Evolutionary conservation across 768 basidiomycete species (phyloP).

Genomic region (Podaxis pistillaris): DNA sequence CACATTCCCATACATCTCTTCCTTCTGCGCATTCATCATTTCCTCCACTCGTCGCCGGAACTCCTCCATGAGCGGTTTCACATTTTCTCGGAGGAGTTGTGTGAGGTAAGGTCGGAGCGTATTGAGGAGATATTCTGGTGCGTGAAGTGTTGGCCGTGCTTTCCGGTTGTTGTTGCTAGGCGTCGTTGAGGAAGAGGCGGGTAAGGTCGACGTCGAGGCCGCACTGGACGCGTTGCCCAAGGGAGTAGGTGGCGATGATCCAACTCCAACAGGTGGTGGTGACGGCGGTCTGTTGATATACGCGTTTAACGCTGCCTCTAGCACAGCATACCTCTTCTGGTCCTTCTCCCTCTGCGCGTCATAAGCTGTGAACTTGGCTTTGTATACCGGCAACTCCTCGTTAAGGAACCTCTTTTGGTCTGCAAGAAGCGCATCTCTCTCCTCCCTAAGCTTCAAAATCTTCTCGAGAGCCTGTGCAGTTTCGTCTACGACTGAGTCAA

Average conservation of each 20-base stretch:
- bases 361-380: conserved; percentile 15
- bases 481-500: not conserved
- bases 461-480: not conserved
- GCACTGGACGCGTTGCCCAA: not conserved
- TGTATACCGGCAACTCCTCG: conserved; percentile 9
- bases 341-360: conserved; percentile 16
- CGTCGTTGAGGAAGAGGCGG: not conserved
- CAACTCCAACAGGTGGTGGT: not conserved
- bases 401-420: conserved; percentile 1
- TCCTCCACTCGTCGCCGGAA: conserved; percentile 18
- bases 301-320: conserved; percentile 23
- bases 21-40: conserved; percentile 19
- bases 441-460: not conserved
- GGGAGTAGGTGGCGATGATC: not conserved
- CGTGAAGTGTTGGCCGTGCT: not conserved
- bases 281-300: conserved; percentile 20
- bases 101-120: conserved; percentile 20
- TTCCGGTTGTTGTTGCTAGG: not conserved
- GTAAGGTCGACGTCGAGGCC: not conserved
- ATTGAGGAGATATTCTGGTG: conserved; percentile 18
- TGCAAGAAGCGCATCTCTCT: not conserved
- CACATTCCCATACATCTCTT: conserved; percentile 18
- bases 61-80: conserved; percentile 20
- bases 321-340: conserved; percentile 14
- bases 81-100: conserved; percentile 13